A percentile compares a stretch with the other conserved stretches of the same genome.
phyloP scores from a whole-genome alignment of 305 asterid genomes.

The Solanum hybrid region DNA sequence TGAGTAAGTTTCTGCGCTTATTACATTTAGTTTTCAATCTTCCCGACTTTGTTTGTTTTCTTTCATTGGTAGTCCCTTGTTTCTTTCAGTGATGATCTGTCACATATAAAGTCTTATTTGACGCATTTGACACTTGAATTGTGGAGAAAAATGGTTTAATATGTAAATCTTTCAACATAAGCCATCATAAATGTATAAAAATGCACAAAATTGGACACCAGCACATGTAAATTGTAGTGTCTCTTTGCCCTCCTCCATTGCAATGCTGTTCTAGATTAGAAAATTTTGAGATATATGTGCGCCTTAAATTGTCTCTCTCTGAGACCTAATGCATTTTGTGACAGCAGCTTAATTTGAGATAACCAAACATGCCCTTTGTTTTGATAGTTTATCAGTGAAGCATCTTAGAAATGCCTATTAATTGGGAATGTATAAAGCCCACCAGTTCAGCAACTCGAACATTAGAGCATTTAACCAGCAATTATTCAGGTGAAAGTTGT shows the following conservation, averaged over 20 bases:
- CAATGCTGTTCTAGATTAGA: background rate
- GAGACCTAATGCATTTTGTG: background rate
- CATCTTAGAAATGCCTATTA: background rate
- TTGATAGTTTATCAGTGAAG: background rate
- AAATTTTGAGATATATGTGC: background rate
- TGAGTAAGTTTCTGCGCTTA: constrained; percentile 41
- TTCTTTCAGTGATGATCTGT: background rate
- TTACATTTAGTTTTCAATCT: background rate
- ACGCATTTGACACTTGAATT: background rate
- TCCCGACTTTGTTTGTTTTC: background rate
- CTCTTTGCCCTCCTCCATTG: background rate
- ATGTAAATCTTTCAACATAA: background rate
- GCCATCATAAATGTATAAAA: background rate
- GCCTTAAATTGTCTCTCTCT: background rate
- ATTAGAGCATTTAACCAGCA: background rate
- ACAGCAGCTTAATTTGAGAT: background rate
- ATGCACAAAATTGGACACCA: background rate
- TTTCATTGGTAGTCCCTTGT: background rate
- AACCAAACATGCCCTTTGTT: background rate
- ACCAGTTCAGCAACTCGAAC: background rate
- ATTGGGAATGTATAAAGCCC: background rate
- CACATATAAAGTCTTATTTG: background rate
- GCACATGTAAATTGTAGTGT: background rate
- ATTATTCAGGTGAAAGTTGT: background rate
- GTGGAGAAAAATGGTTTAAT: background rate